Percentiles rank a stretch among this genome's conserved stretches.
These are phyloP conservation scores for Yamadazyma endophytica DNA, from an alignment of 805 yeast species.

Conservation along the genomic window DNA sequence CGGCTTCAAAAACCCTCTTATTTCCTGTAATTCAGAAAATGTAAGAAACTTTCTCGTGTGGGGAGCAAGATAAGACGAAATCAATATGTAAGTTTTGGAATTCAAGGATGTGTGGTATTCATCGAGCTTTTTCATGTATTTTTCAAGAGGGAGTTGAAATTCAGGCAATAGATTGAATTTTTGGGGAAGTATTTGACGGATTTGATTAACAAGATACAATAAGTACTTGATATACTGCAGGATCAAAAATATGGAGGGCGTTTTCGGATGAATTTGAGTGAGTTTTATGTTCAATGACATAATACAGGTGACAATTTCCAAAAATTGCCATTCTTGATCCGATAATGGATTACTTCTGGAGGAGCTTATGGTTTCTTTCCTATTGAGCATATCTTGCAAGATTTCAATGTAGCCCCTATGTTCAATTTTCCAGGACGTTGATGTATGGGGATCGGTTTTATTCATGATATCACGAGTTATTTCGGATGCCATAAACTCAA, in stretches of 20 bases:
- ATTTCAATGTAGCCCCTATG: neutral
- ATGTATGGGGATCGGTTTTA: too few relatives aligned
- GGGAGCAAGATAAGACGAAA: slow-evolving; percentile 10
- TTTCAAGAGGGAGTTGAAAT: slow-evolving; percentile 1
- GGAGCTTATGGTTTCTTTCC: too few relatives aligned
- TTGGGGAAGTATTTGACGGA: slow-evolving; percentile 7
- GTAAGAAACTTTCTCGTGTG: slow-evolving; percentile 9
- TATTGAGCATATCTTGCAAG: neutral
- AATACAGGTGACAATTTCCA: slow-evolving; percentile 8
- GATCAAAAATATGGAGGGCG: slow-evolving; percentile 4
- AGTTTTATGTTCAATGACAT: slow-evolving; percentile 7
- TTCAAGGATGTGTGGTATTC: slow-evolving; percentile 7
- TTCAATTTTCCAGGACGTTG: slow-evolving; percentile 1
- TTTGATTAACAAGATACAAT: slow-evolving; percentile 8
- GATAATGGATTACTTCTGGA: slow-evolving; percentile 3
- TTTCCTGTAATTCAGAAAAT: slow-evolving; percentile 6
- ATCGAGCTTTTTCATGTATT: slow-evolving; percentile 2
- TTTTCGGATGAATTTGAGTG: slow-evolving; percentile 1
- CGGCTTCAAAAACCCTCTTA: slow-evolving; percentile 3
- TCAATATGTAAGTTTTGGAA: slow-evolving; percentile 5
- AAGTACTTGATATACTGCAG: slow-evolving; percentile 9
- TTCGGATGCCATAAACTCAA: slow-evolving; percentile 1
- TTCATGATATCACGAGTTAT: slow-evolving; percentile 1
- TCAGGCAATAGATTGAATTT: slow-evolving; percentile 8
- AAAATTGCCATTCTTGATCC: slow-evolving; percentile 10